Evolutionary conservation across 306 rosid species (phyloP).

Genomic region (Calophaca sinica): DNA sequence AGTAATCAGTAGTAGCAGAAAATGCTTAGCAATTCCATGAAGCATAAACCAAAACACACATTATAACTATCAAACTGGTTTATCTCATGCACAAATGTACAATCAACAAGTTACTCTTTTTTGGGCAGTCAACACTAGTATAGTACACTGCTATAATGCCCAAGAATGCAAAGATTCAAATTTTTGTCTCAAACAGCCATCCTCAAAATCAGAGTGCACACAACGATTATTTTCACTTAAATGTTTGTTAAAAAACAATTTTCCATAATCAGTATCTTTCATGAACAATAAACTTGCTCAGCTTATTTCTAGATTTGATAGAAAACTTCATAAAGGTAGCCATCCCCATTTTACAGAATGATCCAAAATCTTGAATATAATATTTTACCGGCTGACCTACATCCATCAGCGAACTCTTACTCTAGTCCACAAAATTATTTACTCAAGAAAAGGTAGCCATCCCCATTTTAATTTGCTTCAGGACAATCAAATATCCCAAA

Average conservation of each 20-base stretch:
- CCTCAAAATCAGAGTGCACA: neutral
- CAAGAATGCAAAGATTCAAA: constrained; percentile 31
- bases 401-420: no score
- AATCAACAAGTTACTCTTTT: constrained; percentile 1
- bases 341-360: no score
- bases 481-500: no score
- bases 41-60: neutral
- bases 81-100: neutral
- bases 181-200: neutral
- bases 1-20: neutral
- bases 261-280: constrained; percentile 4
- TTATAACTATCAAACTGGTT: constrained; percentile 22
- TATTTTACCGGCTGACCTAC: no score
- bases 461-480: no score
- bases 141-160: neutral
- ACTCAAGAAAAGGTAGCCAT: no score
- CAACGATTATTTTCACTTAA: neutral
- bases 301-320: constrained; percentile 1
- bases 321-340: constrained; percentile 49
- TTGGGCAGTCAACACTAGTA: constrained; percentile 14
- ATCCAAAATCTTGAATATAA: no score
- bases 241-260: constrained; percentile 1
- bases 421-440: no score
- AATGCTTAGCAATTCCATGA: neutral
- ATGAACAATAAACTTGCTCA: constrained; percentile 19